Percentiles rank a stretch among this genome's conserved stretches.
Evolutionary conservation across 2,329 filamentous ascomycete species (phyloP).

Genomic region (Penicillium sp.): DNA sequence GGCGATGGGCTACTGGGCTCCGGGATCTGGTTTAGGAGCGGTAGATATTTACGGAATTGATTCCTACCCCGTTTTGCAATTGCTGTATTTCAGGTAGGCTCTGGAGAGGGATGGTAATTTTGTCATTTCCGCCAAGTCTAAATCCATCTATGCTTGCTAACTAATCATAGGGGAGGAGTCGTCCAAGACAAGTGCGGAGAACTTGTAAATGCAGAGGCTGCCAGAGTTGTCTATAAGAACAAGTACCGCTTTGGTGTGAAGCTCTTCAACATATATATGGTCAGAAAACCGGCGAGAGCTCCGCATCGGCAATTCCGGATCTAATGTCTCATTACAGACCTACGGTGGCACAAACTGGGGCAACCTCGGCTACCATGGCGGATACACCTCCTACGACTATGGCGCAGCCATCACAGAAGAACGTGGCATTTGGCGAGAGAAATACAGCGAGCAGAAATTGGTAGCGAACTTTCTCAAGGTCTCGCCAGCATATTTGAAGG

Average conservation of each 20-base stretch:
- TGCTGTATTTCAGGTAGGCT: constrained; percentile 35
- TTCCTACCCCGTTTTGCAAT: constrained; percentile 35
- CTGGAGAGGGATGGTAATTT: constrained; percentile 27
- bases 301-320: constrained; percentile 35
- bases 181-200: constrained; percentile 20
- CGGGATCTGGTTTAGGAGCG: constrained; percentile 51
- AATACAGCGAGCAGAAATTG: constrained; percentile 77
- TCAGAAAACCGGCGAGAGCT: constrained; percentile 31
- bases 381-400: constrained; percentile 66
- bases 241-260: constrained; percentile 68
- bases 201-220: constrained; percentile 25
- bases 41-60: constrained; percentile 57
- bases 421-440: constrained; percentile 70
- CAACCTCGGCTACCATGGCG: constrained; percentile 72
- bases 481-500: constrained; percentile 70
- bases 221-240: constrained; percentile 76
- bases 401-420: constrained; percentile 70
- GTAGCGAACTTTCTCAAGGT: constrained; percentile 76
- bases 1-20: constrained; percentile 64
- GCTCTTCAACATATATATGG: constrained; percentile 77
- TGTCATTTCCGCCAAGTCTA: too few species aligned
- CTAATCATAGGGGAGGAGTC: constrained; percentile 19
- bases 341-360: constrained; percentile 83
- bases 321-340: constrained; percentile 54
- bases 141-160: too few species aligned